Percentiles rank a stretch among this genome's conserved stretches.
Conservation (phyloP, 2,329 filamentous ascomycete genomes). For the Epichloe aotearoae region DNA sequence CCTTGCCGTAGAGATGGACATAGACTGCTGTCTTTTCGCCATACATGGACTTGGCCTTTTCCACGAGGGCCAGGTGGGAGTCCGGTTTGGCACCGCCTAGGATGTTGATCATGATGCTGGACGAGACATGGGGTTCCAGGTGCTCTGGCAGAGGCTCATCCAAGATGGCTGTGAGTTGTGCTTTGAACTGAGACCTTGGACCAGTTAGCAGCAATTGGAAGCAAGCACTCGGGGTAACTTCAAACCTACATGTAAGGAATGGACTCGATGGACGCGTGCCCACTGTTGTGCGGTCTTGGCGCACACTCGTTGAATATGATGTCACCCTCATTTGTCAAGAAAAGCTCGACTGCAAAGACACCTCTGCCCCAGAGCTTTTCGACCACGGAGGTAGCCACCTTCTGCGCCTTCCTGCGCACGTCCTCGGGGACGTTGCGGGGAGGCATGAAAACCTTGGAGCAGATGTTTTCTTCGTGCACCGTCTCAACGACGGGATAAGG, state of each 20-base stretch:
- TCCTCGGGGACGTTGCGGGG: conserved; percentile 53
- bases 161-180: conserved; percentile 76
- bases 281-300: conserved; percentile 74
- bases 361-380: conserved; percentile 74
- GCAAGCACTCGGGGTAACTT: not conserved
- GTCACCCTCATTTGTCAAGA: conserved; percentile 59
- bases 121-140: conserved; percentile 45
- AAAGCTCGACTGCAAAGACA: conserved; percentile 95
- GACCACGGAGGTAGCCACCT: conserved; percentile 68
- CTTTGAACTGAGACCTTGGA: conserved; percentile 66
- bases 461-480: conserved; percentile 88
- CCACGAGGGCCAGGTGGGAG: conserved; percentile 43
- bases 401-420: conserved; percentile 53
- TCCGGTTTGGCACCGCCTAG: conserved; percentile 54
- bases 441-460: conserved; percentile 81
- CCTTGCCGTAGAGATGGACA: conserved; percentile 87
- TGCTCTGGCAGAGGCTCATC: conserved; percentile 42
- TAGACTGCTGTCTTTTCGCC: conserved; percentile 34
- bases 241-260: conserved; percentile 48
- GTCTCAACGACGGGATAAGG: conserved; percentile 90
- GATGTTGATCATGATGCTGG: conserved; percentile 69
- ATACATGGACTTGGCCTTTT: conserved; percentile 30
- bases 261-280: conserved; percentile 90
- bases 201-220: not conserved
- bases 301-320: conserved; percentile 25